A percentile compares a stretch with the other conserved stretches of the same genome.
phyloP scores from a whole-genome alignment of 768 basidiomycete genomes.

The Lactarius sanguifluus region DNA sequence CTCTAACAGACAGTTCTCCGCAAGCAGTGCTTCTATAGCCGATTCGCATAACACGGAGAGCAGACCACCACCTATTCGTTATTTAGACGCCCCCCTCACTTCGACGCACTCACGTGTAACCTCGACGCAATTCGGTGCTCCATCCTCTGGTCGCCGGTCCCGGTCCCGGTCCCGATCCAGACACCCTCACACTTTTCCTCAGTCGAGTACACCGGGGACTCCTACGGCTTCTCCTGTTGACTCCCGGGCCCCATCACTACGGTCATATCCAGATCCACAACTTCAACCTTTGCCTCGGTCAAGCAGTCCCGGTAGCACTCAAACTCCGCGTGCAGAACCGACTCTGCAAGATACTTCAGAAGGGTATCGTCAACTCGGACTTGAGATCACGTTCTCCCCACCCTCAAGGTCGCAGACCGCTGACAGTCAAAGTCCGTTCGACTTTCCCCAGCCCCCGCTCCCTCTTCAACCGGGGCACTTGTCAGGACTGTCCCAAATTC shows the following conservation, averaged over 20 bases:
- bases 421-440: too few relatives aligned
- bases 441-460: too few relatives aligned
- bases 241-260: too few relatives aligned
- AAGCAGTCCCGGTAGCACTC: background rate
- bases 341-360: too few relatives aligned
- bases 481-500: background rate
- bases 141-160: background rate
- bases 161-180: too few relatives aligned
- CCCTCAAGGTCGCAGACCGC: conserved; percentile 1
- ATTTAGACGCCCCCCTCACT: background rate
- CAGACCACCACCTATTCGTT: background rate
- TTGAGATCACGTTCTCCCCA: background rate
- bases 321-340: background rate
- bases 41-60: background rate
- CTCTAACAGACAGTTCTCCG: background rate
- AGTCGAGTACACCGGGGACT: too few relatives aligned
- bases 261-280: too few relatives aligned
- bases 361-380: too few relatives aligned
- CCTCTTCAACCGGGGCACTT: background rate
- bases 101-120: conserved; percentile 4
- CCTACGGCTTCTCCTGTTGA: too few relatives aligned
- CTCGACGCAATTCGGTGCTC: background rate
- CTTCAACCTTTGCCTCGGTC: background rate
- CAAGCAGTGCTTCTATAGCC: background rate
- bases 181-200: too few relatives aligned